Conservation (phyloP, 257 asterid genomes). For the Jasminum sambac region DNA sequence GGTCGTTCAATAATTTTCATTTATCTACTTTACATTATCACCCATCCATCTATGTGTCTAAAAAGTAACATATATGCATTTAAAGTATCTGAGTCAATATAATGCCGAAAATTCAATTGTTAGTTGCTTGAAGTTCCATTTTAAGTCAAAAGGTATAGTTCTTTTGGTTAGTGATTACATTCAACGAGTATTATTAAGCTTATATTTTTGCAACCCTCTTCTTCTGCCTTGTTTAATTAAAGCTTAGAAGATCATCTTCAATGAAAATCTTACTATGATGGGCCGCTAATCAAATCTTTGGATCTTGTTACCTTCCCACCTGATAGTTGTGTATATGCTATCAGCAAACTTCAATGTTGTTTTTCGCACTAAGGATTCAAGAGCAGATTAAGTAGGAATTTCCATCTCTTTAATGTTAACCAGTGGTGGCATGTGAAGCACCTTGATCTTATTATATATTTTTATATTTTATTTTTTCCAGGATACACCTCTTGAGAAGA, state of each 20-base stretch:
- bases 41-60: background rate
- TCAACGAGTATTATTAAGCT: background rate
- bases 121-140: background rate
- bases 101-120: background rate
- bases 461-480: conserved; percentile 28
- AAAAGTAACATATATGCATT: too few species aligned
- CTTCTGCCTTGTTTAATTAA: background rate
- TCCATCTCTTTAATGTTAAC: conserved; percentile 1
- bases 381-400: conserved; percentile 1
- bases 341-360: background rate
- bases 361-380: background rate
- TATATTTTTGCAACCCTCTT: background rate
- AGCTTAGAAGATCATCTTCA: background rate
- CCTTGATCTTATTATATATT: conserved; percentile 22
- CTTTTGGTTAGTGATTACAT: background rate
- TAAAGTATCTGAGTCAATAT: background rate
- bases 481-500: conserved; percentile 77
- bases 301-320: background rate
- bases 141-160: background rate
- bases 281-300: background rate
- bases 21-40: background rate
- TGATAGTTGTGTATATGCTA: background rate
- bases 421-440: background rate
- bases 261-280: background rate
- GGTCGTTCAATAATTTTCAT: background rate